Conservation (phyloP, 208 protist genomes). For the Ichthyophonus hoferi region DNA sequence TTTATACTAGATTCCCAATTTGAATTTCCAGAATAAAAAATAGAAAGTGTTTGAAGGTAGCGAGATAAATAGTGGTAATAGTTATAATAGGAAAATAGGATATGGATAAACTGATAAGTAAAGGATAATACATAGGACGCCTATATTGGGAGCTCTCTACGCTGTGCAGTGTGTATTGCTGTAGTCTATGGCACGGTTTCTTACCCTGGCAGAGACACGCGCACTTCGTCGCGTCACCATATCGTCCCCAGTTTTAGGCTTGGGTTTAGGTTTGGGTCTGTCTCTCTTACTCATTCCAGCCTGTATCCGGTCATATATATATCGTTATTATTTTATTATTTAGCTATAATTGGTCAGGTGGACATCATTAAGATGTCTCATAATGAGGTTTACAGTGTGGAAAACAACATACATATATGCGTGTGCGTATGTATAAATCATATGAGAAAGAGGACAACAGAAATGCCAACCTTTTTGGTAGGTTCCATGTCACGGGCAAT, state of each 20-base stretch:
- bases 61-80: neutral
- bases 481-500: neutral
- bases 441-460: neutral
- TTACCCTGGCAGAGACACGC: neutral
- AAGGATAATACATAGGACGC: no score
- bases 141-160: neutral
- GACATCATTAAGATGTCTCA: no score
- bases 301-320: neutral
- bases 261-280: neutral
- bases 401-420: neutral
- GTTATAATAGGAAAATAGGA: no score
- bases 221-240: neutral
- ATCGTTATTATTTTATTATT: neutral
- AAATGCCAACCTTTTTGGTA: neutral
- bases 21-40: neutral
- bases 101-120: no score
- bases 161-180: neutral
- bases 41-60: neutral
- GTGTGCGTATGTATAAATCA: neutral
- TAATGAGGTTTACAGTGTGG: neutral
- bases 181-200: neutral
- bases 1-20: no score
- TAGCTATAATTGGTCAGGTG: no score
- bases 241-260: neutral
- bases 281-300: neutral